A percentile compares a stretch with the other conserved stretches of the same genome.
These are phyloP conservation scores for Leucocoprinus leucothites DNA, from an alignment of 768 basidiomycete genomes.

Conservation along the genomic window DNA sequence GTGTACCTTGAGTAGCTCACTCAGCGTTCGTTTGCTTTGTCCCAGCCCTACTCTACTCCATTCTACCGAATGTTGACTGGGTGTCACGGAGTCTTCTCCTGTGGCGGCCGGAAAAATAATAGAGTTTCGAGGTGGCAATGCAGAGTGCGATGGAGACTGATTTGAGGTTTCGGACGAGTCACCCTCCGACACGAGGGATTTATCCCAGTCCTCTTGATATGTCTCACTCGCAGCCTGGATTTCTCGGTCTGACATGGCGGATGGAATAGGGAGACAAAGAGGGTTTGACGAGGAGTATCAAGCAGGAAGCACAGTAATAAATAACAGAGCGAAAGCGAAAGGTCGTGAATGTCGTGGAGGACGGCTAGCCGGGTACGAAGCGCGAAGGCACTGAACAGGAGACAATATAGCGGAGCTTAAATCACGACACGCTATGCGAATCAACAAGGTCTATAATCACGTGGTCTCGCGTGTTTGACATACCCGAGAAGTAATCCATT, in stretches of 20 bases:
- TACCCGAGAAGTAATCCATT: too few relatives aligned
- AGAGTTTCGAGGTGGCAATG: slow-evolving; percentile 49
- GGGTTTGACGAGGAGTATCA: background rate
- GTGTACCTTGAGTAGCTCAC: slow-evolving; percentile 69
- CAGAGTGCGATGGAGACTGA: background rate
- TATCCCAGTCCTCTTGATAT: slow-evolving; percentile 10
- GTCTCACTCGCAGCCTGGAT: background rate
- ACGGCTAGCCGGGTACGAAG: too few relatives aligned
- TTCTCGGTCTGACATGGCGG: background rate
- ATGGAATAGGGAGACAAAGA: too few relatives aligned
- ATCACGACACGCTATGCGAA: too few relatives aligned
- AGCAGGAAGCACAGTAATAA: background rate
- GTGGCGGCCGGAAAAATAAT: slow-evolving; percentile 49
- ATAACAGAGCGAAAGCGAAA: slow-evolving; percentile 3
- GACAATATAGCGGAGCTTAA: too few relatives aligned
- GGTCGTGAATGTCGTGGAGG: background rate
- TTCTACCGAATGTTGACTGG: slow-evolving; percentile 24
- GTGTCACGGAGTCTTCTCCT: slow-evolving; percentile 25
- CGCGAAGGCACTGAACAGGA: too few relatives aligned
- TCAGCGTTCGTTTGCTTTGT: slow-evolving; percentile 58
- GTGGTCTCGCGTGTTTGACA: too few relatives aligned
- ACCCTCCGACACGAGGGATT: slow-evolving; percentile 4
- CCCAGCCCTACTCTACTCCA: slow-evolving; percentile 21
- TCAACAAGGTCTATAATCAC: too few relatives aligned
- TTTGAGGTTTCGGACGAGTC: background rate